Conservation (phyloP, 2,329 filamentous ascomycete genomes). For the Colletotrichum lupini region DNA sequence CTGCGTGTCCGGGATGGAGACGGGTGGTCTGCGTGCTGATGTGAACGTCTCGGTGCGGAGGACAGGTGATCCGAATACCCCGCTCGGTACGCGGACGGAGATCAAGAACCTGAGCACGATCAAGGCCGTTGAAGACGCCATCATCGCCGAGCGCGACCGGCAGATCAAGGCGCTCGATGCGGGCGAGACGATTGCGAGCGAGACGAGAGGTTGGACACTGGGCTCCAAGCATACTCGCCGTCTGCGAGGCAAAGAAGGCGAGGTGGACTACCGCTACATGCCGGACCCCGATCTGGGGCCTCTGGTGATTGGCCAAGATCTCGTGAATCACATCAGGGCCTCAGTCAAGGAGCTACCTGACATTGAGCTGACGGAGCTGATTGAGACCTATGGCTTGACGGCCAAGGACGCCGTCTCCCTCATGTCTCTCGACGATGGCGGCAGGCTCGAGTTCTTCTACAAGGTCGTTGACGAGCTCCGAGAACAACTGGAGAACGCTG, state of each 20-base stretch:
- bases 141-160: slow-evolving; percentile 88
- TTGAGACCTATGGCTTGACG: slow-evolving; percentile 73
- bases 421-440: slow-evolving; percentile 80
- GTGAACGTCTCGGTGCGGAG: slow-evolving; percentile 92
- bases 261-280: slow-evolving; percentile 99
- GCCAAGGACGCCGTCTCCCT: slow-evolving; percentile 87
- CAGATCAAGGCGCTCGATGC: slow-evolving; percentile 84
- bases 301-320: slow-evolving; percentile 76
- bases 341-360: slow-evolving; percentile 81
- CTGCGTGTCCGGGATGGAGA: slow-evolving; percentile 92
- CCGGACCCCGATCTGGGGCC: slow-evolving; percentile 92
- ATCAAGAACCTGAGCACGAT: slow-evolving; percentile 98
- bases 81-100: slow-evolving; percentile 87
- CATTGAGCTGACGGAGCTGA: slow-evolving; percentile 71
- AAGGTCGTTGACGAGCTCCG: slow-evolving; percentile 66
- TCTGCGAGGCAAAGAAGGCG: slow-evolving; percentile 92
- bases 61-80: slow-evolving; percentile 52
- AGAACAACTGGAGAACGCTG: slow-evolving; percentile 16
- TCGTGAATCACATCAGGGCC: slow-evolving; percentile 71
- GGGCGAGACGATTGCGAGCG: slow-evolving; percentile 80
- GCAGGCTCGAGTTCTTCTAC: slow-evolving; percentile 84
- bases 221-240: slow-evolving; percentile 84
- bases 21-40: slow-evolving; percentile 89
- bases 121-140: slow-evolving; percentile 94
- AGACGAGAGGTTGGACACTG: slow-evolving; percentile 93